phyloP scores from a whole-genome alignment of 1,284 basidiomycete species.

The Erythrobasidium hasegawianum region DNA sequence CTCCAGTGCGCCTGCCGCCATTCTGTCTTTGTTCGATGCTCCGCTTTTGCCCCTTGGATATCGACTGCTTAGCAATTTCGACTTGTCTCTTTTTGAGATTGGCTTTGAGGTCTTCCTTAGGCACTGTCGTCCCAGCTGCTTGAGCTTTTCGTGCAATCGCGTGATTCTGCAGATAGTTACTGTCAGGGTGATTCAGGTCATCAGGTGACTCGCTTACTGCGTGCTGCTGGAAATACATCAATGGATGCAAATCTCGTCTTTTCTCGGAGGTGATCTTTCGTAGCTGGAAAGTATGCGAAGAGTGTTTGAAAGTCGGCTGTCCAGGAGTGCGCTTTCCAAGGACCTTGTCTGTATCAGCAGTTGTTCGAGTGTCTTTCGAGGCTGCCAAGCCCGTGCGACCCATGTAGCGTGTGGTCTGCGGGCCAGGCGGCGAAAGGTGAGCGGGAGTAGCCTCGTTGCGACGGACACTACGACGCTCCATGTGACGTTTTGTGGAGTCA shows the following conservation, averaged over 20 bases:
- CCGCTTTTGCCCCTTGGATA: background rate
- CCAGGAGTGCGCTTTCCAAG: background rate
- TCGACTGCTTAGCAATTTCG: background rate
- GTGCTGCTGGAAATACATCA: constrained; percentile 22
- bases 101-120: background rate
- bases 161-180: background rate
- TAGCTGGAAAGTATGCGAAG: background rate
- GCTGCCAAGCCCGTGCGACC: too few species aligned
- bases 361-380: too few species aligned
- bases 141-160: background rate
- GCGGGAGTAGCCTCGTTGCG: too few species aligned
- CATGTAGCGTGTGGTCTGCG: too few species aligned
- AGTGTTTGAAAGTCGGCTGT: background rate
- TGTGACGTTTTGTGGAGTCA: too few species aligned
- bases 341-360: background rate
- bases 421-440: too few species aligned
- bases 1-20: too few species aligned
- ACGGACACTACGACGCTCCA: too few species aligned
- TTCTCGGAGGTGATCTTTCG: background rate
- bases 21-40: too few species aligned
- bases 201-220: background rate
- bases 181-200: background rate
- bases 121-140: background rate
- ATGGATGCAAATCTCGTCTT: background rate
- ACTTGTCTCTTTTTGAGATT: background rate